phyloP scores from a whole-genome alignment of 2,329 filamentous ascomycete genomes.

The Gaeumannomyces tritici region DNA sequence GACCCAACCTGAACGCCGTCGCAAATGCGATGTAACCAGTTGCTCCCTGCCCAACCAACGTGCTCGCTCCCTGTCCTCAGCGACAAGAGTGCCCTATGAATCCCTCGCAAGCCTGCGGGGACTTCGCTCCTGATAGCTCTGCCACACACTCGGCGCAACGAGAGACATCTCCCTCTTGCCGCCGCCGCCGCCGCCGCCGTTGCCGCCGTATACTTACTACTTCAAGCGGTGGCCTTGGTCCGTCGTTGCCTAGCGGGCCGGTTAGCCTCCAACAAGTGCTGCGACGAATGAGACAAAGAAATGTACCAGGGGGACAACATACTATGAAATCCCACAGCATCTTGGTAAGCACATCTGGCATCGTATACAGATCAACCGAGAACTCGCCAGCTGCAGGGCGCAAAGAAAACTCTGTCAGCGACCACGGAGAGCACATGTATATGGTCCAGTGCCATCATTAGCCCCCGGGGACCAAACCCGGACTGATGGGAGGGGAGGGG shows the following conservation, averaged over 20 bases:
- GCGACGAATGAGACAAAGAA: too few relatives aligned
- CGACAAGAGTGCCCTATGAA: too few relatives aligned
- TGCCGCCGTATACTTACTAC: not conserved
- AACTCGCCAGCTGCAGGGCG: slow-evolving; percentile 71
- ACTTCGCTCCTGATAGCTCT: not conserved
- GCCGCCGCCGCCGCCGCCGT: not conserved
- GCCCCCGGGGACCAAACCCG: not conserved
- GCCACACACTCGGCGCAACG: not conserved
- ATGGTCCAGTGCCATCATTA: slow-evolving; percentile 12
- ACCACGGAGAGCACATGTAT: not conserved
- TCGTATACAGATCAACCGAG: slow-evolving; percentile 95
- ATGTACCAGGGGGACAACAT: slow-evolving; percentile 15
- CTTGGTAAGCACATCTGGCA: slow-evolving; percentile 80
- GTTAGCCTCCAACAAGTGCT: not conserved
- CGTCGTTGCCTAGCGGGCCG: slow-evolving; percentile 1
- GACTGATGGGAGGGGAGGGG: slow-evolving; percentile 4
- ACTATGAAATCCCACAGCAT: slow-evolving; percentile 87
- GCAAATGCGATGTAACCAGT: not conserved
- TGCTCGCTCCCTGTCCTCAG: not conserved
- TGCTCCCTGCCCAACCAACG: not conserved
- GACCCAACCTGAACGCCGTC: not conserved
- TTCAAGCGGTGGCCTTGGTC: slow-evolving; percentile 4
- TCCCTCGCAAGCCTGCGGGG: not conserved
- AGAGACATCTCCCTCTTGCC: not conserved
- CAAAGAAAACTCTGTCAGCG: slow-evolving; percentile 20